Conservation (phyloP, 352 stramenopile species). For the Phytophthora capsici region DNA sequence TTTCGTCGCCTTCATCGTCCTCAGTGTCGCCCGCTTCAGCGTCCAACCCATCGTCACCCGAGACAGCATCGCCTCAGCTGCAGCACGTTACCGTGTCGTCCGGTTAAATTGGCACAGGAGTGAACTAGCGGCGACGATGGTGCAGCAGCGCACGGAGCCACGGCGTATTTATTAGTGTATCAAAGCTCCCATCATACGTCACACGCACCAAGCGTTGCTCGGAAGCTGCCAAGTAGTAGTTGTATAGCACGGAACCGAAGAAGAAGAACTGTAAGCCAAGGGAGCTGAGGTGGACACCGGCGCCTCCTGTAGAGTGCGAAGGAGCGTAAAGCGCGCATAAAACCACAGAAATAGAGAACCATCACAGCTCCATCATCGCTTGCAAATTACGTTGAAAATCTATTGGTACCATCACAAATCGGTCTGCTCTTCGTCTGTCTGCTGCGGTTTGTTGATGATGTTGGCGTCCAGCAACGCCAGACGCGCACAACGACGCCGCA, state of each 20-base stretch:
- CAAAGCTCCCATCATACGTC: conserved; percentile 39
- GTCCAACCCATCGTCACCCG: conserved; percentile 52
- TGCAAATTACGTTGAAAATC: conserved; percentile 35
- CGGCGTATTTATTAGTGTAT: conserved; percentile 64
- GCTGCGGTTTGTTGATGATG: conserved; percentile 52
- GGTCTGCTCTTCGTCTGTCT: conserved; percentile 21
- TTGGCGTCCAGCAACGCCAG: conserved; percentile 80
- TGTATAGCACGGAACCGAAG: conserved; percentile 33
- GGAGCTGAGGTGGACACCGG: conserved; percentile 11
- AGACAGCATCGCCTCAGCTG: conserved; percentile 55
- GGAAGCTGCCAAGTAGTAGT: conserved; percentile 30
- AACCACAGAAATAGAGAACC: conserved; percentile 43
- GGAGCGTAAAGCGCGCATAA: conserved; percentile 23
- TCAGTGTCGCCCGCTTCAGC: conserved; percentile 43
- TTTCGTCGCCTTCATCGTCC: conserved; percentile 44
- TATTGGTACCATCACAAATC: conserved; percentile 27
- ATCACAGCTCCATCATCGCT: conserved; percentile 18
- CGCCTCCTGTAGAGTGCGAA: conserved; percentile 37
- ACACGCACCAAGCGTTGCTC: conserved; percentile 34
- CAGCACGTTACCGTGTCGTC: conserved; percentile 79
- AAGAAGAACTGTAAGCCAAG: conserved; percentile 13
- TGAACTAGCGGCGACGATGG: conserved; percentile 17
- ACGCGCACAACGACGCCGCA: conserved; percentile 73
- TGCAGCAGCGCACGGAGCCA: conserved; percentile 31
- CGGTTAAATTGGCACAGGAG: conserved; percentile 40